Evolutionary conservation across 2,329 filamentous ascomycete genomes (phyloP).

Genomic region (Aspergillus pseudoglaucus): DNA sequence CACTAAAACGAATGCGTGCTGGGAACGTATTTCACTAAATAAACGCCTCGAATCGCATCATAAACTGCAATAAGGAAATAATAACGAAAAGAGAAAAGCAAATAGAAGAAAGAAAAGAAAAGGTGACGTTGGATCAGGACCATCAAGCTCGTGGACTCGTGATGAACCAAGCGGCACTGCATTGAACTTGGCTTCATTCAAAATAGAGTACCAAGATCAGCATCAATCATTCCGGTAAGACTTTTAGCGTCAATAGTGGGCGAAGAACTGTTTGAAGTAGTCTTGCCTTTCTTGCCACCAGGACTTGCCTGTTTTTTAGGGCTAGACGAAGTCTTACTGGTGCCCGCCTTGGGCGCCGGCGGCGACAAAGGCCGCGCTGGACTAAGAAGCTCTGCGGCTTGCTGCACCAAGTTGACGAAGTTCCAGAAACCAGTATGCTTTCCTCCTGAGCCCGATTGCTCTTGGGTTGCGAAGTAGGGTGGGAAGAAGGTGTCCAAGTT

Average conservation of each 20-base stretch:
- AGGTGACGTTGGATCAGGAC: not conserved
- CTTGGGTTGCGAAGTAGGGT: constrained; percentile 23
- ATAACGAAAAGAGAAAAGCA: constrained; percentile 1
- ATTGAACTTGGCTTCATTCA: constrained; percentile 3
- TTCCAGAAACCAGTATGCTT: constrained; percentile 27
- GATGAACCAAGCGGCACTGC: not conserved
- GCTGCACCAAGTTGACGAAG: constrained; percentile 29
- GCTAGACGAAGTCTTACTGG: constrained; percentile 1
- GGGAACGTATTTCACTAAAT: not conserved
- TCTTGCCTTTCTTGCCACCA: not conserved
- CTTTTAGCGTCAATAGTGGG: constrained; percentile 3
- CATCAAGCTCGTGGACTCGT: no score
- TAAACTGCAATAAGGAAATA: not conserved
- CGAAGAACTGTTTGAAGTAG: constrained; percentile 3
- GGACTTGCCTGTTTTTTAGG: not conserved
- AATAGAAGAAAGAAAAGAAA: not conserved
- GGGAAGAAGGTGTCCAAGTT: constrained; percentile 33
- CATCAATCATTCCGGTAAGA: constrained; percentile 11
- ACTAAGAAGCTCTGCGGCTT: constrained; percentile 27
- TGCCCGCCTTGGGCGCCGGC: not conserved
- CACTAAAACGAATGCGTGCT: not conserved
- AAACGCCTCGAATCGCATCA: no score
- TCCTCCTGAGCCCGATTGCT: constrained; percentile 8
- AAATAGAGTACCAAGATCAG: constrained; percentile 25
- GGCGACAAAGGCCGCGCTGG: constrained; percentile 8